A percentile compares a stretch with the other conserved stretches of the same genome.
Conservation (phyloP, 139 green algal genomes). For the Haematococcus lacustris region DNA sequence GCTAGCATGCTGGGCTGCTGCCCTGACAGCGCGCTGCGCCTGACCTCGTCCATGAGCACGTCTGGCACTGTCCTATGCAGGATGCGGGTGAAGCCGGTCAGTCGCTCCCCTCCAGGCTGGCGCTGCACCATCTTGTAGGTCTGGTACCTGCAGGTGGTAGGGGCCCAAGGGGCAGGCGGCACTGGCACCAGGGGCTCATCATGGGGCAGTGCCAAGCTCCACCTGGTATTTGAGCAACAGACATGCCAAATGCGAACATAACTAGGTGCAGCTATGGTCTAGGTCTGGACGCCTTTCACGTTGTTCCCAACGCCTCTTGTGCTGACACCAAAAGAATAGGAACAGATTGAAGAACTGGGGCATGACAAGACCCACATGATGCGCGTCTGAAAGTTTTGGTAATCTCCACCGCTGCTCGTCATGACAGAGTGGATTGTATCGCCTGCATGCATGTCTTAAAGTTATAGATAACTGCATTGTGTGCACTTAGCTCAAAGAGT, state of each 20-base stretch:
- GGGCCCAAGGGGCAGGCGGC: too few relatives aligned
- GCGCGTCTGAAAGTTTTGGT: slow-evolving; percentile 84
- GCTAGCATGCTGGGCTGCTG: too few relatives aligned
- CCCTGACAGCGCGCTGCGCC: too few relatives aligned
- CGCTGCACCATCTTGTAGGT: slow-evolving; percentile 70
- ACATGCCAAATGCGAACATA: too few relatives aligned
- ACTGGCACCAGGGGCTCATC: background rate
- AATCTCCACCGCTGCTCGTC: slow-evolving; percentile 78
- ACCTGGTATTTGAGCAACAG: background rate
- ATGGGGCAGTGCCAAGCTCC: background rate
- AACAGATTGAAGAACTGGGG: background rate
- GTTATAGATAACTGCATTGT: too few relatives aligned
- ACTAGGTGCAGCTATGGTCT: too few relatives aligned
- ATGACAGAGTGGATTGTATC: slow-evolving; percentile 60
- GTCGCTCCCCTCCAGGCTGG: slow-evolving; percentile 57
- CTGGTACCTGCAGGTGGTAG: slow-evolving; percentile 36
- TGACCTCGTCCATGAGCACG: slow-evolving; percentile 63
- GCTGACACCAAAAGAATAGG: too few relatives aligned
- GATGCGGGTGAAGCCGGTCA: slow-evolving; percentile 83
- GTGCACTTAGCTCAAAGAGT: too few relatives aligned
- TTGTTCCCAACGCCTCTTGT: background rate
- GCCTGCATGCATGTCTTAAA: too few relatives aligned
- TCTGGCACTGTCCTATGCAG: slow-evolving; percentile 70
- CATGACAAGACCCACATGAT: slow-evolving; percentile 58
- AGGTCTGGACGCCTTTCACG: background rate